These are phyloP conservation scores for Monilinia aucupariae DNA, from an alignment of 2,329 filamentous ascomycete species.

Conservation along the genomic window DNA sequence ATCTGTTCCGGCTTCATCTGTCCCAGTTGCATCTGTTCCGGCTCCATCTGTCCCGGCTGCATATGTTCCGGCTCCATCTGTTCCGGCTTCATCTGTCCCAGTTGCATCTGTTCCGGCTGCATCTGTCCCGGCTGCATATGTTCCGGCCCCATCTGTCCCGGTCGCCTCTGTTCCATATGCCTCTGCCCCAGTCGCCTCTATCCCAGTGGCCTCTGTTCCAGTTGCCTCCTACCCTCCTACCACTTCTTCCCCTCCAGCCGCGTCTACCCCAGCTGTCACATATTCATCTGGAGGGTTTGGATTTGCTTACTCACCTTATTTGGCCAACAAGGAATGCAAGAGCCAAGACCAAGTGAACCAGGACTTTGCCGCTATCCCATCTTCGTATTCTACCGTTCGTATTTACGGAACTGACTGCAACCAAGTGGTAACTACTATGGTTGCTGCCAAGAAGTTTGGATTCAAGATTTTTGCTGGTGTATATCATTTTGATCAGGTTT, in stretches of 20 bases:
- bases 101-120: too few relatives aligned
- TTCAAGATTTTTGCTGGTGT: constrained; percentile 72
- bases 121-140: too few relatives aligned
- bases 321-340: constrained; percentile 59
- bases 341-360: constrained; percentile 52
- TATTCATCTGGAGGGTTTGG: constrained; percentile 37
- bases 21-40: too few relatives aligned
- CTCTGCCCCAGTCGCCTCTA: background rate
- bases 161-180: constrained; percentile 3
- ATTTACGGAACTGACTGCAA: constrained; percentile 78
- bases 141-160: too few relatives aligned
- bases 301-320: constrained; percentile 55
- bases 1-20: too few relatives aligned
- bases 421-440: constrained; percentile 59
- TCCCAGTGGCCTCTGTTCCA: constrained; percentile 7
- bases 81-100: too few relatives aligned
- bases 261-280: constrained; percentile 11
- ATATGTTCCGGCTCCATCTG: too few relatives aligned
- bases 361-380: constrained; percentile 54
- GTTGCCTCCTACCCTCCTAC: constrained; percentile 20
- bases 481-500: constrained; percentile 49
- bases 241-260: constrained; percentile 17
- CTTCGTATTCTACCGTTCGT: constrained; percentile 59
- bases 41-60: too few relatives aligned
- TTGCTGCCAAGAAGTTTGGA: constrained; percentile 58